A percentile compares a stretch with the other conserved stretches of the same genome.
phyloP scores from a whole-genome alignment of 306 rosid genomes.

The Hippophae gyantsensis region DNA sequence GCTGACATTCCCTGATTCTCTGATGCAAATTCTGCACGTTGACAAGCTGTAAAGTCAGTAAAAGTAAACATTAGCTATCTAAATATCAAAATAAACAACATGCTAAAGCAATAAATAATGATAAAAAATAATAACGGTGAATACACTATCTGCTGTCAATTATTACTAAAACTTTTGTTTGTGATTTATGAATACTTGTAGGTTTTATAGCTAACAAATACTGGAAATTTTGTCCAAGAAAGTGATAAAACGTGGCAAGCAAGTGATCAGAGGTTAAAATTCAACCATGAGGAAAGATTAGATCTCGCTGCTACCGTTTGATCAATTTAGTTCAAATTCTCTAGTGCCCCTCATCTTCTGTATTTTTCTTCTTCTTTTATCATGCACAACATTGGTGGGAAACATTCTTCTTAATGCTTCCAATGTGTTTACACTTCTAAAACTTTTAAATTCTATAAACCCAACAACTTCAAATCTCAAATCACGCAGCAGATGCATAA shows the following conservation, averaged over 20 bases:
- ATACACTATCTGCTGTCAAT: too few species aligned
- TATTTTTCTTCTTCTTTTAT: not conserved
- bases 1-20: slow-evolving; percentile 74
- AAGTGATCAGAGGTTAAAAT: too few species aligned
- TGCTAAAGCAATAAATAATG: not conserved
- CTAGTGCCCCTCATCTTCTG: not conserved
- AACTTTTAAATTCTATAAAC: not conserved
- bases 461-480: not conserved
- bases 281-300: too few species aligned
- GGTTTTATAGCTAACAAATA: too few species aligned
- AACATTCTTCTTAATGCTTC: not conserved
- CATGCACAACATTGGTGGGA: not conserved
- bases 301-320: too few species aligned
- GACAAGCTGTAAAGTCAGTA: slow-evolving; percentile 43
- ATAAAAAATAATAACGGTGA: not conserved
- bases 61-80: slow-evolving; percentile 30
- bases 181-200: too few species aligned
- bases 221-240: too few species aligned
- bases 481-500: not conserved
- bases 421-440: not conserved
- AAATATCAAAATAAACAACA: slow-evolving; percentile 7
- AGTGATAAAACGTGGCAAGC: too few species aligned
- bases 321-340: too few species aligned
- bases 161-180: too few species aligned
- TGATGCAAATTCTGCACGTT: slow-evolving; percentile 63